Base-by-base conservation (phyloP, 805 yeast species). In the Pichia exigua region DNA sequence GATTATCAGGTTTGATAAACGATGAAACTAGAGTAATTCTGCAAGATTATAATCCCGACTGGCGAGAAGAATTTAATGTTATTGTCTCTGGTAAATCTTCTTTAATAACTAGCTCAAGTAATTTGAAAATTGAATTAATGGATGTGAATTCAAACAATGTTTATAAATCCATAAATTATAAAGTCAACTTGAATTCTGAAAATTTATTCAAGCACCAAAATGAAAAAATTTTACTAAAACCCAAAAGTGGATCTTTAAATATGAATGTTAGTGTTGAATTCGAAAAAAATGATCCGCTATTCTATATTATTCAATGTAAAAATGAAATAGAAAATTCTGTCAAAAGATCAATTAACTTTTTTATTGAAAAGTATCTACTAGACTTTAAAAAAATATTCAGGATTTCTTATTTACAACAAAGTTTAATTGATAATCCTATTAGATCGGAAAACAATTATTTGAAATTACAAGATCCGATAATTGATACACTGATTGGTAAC, bases 31-130 rank as follows among this genome's bases (percentile, higher is more conserved):
- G 87, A 58, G 76, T 83, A 0, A 71, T 86, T 4, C 71, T 74
- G 30, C 78, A 78, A 49, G 78, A 82, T 5, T 68, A 77, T 35
- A 81, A 82, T 59, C 97, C 97, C 0, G 78, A 76, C 17, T 92
- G 95, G 95, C 87, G 87, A 60, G 96, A 91, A 69, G 87, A 85
- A 51, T 87, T 89, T 63, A 96, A 89, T 64, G 53, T 56, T 4
- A 51, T 54, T 40, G 54, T 59, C 8, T 47, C 52, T 18, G 50
- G 47, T n/a, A 56, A 21, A n/a, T 17, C 39, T 17, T n/a, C 18
- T 5, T 17, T 35, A 3, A 2, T n/a, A 45, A 15, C 51, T 52
- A 15, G 21, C 6, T 13, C 30, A 18, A 40, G 42, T 1, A 51
- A 39, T 28, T 17, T 56, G 3, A 53, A 45, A 35, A 44, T 64